Base-by-base conservation (phyloP, 352 stramenopile genomes). In the Globisporangium mamillatum region DNA sequence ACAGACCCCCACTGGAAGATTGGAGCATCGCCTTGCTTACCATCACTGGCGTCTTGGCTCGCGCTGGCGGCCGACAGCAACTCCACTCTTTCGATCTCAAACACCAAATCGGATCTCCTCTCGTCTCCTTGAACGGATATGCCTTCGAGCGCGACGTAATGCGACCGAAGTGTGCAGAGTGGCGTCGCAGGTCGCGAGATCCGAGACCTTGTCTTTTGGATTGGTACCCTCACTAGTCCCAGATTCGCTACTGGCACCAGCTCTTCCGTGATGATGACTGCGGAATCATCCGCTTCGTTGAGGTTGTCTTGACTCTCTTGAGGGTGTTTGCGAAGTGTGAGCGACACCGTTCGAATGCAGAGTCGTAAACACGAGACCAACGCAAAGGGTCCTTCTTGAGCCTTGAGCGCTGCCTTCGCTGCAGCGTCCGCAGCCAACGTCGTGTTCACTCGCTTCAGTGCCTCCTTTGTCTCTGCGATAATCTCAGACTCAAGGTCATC, bases 231-330 rank as follows among this genome's bases (percentile, higher is more conserved):
- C 6, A 95, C 88, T 41, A 95, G 80, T 10, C 88, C 88, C 38
- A 95, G 67, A 68, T 94, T 94, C 60, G 88, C 88, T 29, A 95
- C 88, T 24, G 88, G 88, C 44, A 95, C 83, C 5, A 91, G 70
- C 50, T 90, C 72, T 58, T 93, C 84, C 44, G 88, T 74, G 64
- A 54, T 55, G 29, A 10, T 36, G 24, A 25, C 20, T 61, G 60
- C 27, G 50, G 48, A 29, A 10, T 75, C 55, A 7, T 29, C 55
- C 38, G 81, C 69, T 67, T 68, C 48, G 7, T 67, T 25, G 4
- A 70, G 55, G 3, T 44, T 2, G 32, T 61, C 55, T 61, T 76
- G 29, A 6, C 62, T 57, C 24, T 76, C 64, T 22, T 68, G 64
- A 58, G 79, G 68, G 64, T 92, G 84, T 32, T 86, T 90, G 46